Evolutionary conservation across 768 basidiomycete species (phyloP).

Genomic region (Lactarius hengduanensis): DNA sequence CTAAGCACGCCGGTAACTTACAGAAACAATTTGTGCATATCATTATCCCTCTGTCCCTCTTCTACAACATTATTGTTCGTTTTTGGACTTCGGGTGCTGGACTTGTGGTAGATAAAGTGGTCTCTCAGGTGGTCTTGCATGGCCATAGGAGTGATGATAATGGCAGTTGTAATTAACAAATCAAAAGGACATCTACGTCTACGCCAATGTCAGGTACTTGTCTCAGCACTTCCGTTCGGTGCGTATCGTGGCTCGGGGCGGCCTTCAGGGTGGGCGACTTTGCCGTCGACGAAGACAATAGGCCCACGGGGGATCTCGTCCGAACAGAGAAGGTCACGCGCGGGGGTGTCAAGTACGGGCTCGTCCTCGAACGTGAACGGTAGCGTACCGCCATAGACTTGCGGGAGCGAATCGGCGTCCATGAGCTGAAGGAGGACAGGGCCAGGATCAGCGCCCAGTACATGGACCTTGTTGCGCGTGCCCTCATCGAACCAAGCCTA

Average conservation of each 20-base stretch:
- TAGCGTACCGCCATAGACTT: slow-evolving; percentile 69
- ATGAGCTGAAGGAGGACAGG: slow-evolving; percentile 52
- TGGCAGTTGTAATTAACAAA: neutral
- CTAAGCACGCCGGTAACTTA: neutral
- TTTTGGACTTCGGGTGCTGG: slow-evolving; percentile 2
- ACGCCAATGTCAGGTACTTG: neutral
- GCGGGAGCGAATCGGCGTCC: slow-evolving; percentile 53
- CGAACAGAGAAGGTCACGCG: slow-evolving; percentile 44
- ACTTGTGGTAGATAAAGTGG: neutral
- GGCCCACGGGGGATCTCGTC: slow-evolving; percentile 57
- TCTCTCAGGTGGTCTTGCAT: neutral
- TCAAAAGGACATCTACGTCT: neutral
- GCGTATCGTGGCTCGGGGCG: neutral
- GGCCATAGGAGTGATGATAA: slow-evolving; percentile 1
- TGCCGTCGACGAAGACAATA: slow-evolving; percentile 48
- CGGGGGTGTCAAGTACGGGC: slow-evolving; percentile 59
- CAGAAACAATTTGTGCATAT: slow-evolving; percentile 22
- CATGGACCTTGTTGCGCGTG: slow-evolving; percentile 73
- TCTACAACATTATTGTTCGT: neutral
- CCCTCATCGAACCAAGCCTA: slow-evolving; percentile 80
- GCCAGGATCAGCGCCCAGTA: slow-evolving; percentile 63
- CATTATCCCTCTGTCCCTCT: slow-evolving; percentile 20
- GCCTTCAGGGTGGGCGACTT: slow-evolving; percentile 31
- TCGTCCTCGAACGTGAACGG: slow-evolving; percentile 69
- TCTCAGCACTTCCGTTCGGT: slow-evolving; percentile 1